Evolutionary conservation across 192 early-diverging fungal genomes (phyloP).

Genomic region (Phlyctochytrium bullatum): DNA sequence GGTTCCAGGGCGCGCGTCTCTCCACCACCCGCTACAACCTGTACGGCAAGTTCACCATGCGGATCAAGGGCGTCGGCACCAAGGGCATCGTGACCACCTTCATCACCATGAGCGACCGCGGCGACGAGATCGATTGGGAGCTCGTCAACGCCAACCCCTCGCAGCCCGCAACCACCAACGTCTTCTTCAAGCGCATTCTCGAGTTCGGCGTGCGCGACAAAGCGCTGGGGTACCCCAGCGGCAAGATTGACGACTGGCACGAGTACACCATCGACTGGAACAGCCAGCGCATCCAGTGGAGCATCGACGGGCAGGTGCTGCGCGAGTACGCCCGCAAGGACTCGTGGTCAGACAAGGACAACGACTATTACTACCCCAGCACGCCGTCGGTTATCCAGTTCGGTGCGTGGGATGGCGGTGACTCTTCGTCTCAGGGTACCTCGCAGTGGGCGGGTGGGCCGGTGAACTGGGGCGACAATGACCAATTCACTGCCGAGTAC

Average conservation of each 20-base stretch:
- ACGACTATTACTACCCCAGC: neutral
- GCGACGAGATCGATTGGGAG: conserved; percentile 48
- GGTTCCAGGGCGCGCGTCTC: conserved; percentile 3
- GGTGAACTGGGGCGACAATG: conserved; percentile 7
- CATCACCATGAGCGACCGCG: conserved; percentile 32
- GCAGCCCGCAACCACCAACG: conserved; percentile 24
- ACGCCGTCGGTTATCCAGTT: conserved; percentile 16
- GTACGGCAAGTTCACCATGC: conserved; percentile 29
- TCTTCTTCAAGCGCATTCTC: conserved; percentile 37
- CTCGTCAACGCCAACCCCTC: conserved; percentile 18
- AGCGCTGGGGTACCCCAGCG: neutral
- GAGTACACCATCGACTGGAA: conserved; percentile 38
- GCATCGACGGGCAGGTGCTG: neutral
- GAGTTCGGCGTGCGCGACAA: neutral
- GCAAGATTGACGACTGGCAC: neutral
- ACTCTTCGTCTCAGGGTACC: neutral
- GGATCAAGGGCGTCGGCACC: conserved; percentile 5
- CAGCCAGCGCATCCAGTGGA: conserved; percentile 2
- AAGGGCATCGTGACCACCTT: conserved; percentile 28
- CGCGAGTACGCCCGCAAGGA: neutral
- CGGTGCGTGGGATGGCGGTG: conserved; percentile 29
- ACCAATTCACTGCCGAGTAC: neutral
- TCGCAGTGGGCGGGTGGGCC: conserved; percentile 11
- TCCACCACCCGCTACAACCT: conserved; percentile 30
- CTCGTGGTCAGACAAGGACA: neutral